Evolutionary conservation across 2,329 filamentous ascomycete genomes (phyloP), one percentile per base, ranked within the genome.

Genomic region (Colletotrichum sp.): DNA sequence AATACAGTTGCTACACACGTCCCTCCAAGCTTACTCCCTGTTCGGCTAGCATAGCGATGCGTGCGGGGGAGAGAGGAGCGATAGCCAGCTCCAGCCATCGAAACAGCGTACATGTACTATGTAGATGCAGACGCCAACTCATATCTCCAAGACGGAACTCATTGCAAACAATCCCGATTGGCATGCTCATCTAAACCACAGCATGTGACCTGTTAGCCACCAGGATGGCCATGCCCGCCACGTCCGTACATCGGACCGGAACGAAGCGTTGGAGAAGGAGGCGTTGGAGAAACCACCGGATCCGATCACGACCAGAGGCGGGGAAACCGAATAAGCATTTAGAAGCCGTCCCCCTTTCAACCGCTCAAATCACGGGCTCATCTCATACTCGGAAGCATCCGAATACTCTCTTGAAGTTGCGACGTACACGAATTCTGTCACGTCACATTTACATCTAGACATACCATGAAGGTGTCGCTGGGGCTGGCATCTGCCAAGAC

Each of bases 211-310:
- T 32, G n/a, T 12, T 18, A 15, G 32, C 15, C 64, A 34, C 70
- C 18, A 56, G 73, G 70, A 55, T 73, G 55, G 34, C 70, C 69
- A 75, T 73, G 73, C 62, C 43, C 65, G n/a, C 56, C 24, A 48
- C 56, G 72, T 75, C 73, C 73, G 64, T n/a, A 66, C n/a, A 73
- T 75, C 70, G 64, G 73, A 72, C 34, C 55, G 71, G 34, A 48
- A 16, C 32, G 65, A 61, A 13, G 26, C 56, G n/a, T 66, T 69
- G 66, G 55, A 69, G 66, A 69, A 43, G 32, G 18, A 52, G 43
- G 24, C 32, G 26, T 62, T 56, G 56, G 55, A 69, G 64, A 64
- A 52, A 71, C 10, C 18, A 24, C 32, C 67, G n/a, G 34, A 26
- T 55, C 68, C 43, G 68, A 65, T 38, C 15, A 65, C 16, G 60